A percentile compares a stretch with the other conserved stretches of the same genome.
Evolutionary conservation across 345 rosid species (phyloP).

Genomic region (Gossypium stocksii): DNA sequence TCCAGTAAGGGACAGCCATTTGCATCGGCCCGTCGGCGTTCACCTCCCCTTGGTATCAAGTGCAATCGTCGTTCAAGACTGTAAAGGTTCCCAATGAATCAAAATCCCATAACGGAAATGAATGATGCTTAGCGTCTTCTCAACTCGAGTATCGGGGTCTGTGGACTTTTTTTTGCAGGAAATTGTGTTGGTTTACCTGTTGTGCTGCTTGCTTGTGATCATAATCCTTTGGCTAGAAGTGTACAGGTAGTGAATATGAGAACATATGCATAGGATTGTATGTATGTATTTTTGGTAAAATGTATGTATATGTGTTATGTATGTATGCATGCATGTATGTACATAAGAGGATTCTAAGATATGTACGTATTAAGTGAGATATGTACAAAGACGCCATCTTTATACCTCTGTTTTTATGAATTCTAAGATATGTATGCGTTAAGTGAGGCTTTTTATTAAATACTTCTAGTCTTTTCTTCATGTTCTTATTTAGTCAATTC

Average conservation of each 20-base stretch:
- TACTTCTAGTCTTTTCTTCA: too few species aligned
- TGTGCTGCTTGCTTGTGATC: neutral
- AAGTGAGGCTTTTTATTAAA: too few species aligned
- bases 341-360: neutral
- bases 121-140: neutral
- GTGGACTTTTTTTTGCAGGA: slow-evolving; percentile 8
- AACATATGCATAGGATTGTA: neutral
- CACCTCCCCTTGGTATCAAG: slow-evolving; percentile 46
- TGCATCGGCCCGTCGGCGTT: slow-evolving; percentile 50
- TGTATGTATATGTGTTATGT: too few species aligned
- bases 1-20: slow-evolving; percentile 65
- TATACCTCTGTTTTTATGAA: neutral
- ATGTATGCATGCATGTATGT: neutral
- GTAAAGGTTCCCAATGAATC: slow-evolving; percentile 16
- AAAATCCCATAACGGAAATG: neutral
- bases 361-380: neutral
- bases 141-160: neutral
- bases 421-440: too few species aligned
- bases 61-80: slow-evolving; percentile 60
- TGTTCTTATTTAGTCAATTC: too few species aligned
- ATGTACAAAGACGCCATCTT: neutral
- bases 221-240: slow-evolving; percentile 18
- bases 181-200: neutral
- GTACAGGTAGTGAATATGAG: slow-evolving; percentile 16
- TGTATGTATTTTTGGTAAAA: neutral